These are phyloP conservation scores for Nakazawaea sp. DNA, from an alignment of 805 yeast genomes.

Conservation along the genomic window DNA sequence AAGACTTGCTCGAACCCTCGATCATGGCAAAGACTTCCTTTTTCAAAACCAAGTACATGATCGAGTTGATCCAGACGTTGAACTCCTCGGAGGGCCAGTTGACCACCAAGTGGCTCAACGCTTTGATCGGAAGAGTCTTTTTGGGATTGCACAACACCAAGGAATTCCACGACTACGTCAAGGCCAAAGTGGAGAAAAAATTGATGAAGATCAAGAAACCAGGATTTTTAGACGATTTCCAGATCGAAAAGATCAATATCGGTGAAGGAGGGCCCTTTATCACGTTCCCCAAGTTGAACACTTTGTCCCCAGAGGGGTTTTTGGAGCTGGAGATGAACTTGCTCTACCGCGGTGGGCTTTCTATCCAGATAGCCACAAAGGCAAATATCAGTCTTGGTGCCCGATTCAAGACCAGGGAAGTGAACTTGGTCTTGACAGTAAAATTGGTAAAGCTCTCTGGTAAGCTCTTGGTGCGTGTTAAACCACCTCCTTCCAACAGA, in stretches of 20 bases:
- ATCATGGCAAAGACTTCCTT: conserved; percentile 68
- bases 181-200: conserved; percentile 59
- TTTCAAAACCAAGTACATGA: conserved; percentile 63
- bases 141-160: conserved; percentile 70
- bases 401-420: conserved; percentile 65
- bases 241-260: conserved; percentile 61
- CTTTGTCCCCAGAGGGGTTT: conserved; percentile 75
- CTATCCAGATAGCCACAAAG: conserved; percentile 74
- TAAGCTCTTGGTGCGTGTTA: conserved; percentile 57
- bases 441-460: conserved; percentile 69
- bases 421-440: conserved; percentile 65
- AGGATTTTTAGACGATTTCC: conserved; percentile 79
- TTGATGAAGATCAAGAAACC: conserved; percentile 78
- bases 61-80: conserved; percentile 65
- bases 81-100: conserved; percentile 80
- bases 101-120: conserved; percentile 88
- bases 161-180: conserved; percentile 49
- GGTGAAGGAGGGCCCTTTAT: conserved; percentile 80
- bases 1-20: conserved; percentile 44
- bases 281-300: conserved; percentile 62
- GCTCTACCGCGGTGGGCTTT: conserved; percentile 68
- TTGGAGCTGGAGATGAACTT: conserved; percentile 54
- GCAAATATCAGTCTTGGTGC: conserved; percentile 70
- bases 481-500: conserved; percentile 88
- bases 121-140: conserved; percentile 76